Percentiles rank a stretch among this genome's conserved stretches.
Conservation (phyloP, 495 filamentous ascomycete genomes). For the Beverwykella pulmonaria region DNA sequence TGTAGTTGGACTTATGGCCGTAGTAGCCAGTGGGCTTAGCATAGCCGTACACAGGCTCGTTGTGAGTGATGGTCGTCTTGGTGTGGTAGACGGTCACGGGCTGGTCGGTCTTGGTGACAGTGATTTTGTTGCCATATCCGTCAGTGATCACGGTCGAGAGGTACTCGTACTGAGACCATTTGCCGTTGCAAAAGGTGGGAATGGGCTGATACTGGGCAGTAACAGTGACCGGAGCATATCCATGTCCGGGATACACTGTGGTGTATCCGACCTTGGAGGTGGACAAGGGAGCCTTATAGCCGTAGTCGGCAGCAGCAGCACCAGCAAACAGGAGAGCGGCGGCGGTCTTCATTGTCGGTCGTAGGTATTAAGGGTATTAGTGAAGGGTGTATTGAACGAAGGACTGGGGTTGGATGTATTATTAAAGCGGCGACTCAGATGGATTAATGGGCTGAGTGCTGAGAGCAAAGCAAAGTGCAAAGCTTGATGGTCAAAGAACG, state of each 20-base stretch:
- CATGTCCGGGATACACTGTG: slow-evolving; percentile 18
- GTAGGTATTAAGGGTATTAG: slow-evolving; percentile 12
- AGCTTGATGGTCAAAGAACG: slow-evolving; percentile 11
- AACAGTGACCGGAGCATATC: slow-evolving; percentile 17
- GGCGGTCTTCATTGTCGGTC: slow-evolving; percentile 24
- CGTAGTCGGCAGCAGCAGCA: slow-evolving; percentile 24
- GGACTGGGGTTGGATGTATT: slow-evolving; percentile 12
- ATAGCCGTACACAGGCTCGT: not conserved
- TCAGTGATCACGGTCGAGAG: slow-evolving; percentile 26
- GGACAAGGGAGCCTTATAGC: not conserved
- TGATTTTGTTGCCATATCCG: slow-evolving; percentile 13
- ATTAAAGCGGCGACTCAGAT: slow-evolving; percentile 18
- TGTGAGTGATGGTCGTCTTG: slow-evolving; percentile 25
- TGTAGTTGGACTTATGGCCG: not conserved
- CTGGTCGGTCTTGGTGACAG: slow-evolving; percentile 22
- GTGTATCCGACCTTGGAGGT: slow-evolving; percentile 8
- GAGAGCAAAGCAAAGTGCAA: not conserved
- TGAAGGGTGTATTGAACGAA: slow-evolving; percentile 4
- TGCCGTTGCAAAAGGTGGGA: slow-evolving; percentile 19
- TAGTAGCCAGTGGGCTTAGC: slow-evolving; percentile 9
- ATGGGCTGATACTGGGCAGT: slow-evolving; percentile 29
- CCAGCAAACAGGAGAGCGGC: slow-evolving; percentile 23
- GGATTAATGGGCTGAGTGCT: slow-evolving; percentile 9
- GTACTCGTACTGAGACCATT: slow-evolving; percentile 11
- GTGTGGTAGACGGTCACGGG: slow-evolving; percentile 25